Evolutionary conservation across 345 rosid species (phyloP).

Genomic region (Rhizophora mangle): DNA sequence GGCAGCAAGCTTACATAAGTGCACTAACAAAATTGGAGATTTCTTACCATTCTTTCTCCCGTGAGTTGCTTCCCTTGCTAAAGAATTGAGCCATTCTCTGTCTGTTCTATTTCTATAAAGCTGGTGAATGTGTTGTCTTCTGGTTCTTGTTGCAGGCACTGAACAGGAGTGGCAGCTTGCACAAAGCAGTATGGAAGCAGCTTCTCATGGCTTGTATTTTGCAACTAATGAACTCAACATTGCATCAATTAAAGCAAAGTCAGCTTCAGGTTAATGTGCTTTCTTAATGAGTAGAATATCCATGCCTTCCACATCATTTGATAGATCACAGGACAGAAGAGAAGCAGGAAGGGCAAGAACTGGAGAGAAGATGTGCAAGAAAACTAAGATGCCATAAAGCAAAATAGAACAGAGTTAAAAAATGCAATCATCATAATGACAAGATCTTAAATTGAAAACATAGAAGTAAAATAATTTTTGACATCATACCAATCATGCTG

Average conservation of each 20-base stretch:
- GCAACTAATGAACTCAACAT: constrained; percentile 65
- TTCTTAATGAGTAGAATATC: constrained; percentile 11
- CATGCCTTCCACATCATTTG: background rate
- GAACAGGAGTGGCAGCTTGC: constrained; percentile 88
- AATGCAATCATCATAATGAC: background rate
- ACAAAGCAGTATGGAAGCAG: constrained; percentile 77
- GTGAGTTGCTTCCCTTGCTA: constrained; percentile 43
- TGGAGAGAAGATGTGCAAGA: background rate
- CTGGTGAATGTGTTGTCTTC: constrained; percentile 13
- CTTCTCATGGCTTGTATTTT: constrained; percentile 66
- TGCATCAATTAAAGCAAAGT: constrained; percentile 76
- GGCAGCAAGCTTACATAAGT: constrained; percentile 77
- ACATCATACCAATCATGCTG: no score
- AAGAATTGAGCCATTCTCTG: constrained; percentile 16
- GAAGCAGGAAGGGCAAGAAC: background rate
- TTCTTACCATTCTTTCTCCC: constrained; percentile 69
- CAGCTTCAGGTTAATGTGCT: constrained; percentile 67
- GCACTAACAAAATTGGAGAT: constrained; percentile 66
- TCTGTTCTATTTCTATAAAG: background rate
- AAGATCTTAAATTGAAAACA: no score
- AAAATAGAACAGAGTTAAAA: background rate
- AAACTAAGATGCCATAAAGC: background rate
- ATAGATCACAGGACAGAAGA: background rate
- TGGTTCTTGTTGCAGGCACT: constrained; percentile 40
- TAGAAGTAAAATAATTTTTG: no score